Evolutionary conservation across 176 grass and related monocot genomes (phyloP).

Genomic region (Chrysopogon serrulatus): DNA sequence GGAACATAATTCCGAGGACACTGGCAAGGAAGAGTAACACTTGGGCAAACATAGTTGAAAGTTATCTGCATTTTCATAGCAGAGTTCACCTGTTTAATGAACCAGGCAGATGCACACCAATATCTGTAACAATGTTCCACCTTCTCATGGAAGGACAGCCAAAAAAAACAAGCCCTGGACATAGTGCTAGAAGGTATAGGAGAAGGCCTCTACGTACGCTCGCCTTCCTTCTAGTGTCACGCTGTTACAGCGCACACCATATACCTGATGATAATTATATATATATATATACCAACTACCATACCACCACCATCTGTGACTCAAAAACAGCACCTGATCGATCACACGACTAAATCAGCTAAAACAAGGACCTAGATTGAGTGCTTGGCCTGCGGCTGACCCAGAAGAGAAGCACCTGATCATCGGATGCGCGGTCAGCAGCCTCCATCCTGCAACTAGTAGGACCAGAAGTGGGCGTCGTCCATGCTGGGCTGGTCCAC

Average conservation of each 20-base stretch:
- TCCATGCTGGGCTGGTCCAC: slow-evolving; percentile 33
- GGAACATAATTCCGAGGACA: neutral
- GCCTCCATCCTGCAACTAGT: slow-evolving; percentile 8
- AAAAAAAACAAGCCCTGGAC: slow-evolving; percentile 19
- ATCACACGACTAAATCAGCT: slow-evolving; percentile 40
- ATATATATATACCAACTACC: slow-evolving; percentile 15
- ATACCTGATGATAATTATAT: slow-evolving; percentile 15
- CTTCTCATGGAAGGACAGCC: slow-evolving; percentile 17
- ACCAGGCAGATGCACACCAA: neutral
- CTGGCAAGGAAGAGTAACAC: neutral
- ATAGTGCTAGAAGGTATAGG: slow-evolving; percentile 26
- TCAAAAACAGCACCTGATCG: slow-evolving; percentile 37
- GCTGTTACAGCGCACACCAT: slow-evolving; percentile 28
- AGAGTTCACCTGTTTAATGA: neutral
- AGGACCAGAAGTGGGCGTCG: slow-evolving; percentile 43
- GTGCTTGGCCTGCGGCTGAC: neutral
- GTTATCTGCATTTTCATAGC: neutral
- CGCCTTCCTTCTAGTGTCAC: slow-evolving; percentile 20
- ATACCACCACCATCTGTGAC: slow-evolving; percentile 17
- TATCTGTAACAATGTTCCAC: slow-evolving; percentile 19
- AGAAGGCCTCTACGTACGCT: slow-evolving; percentile 21
- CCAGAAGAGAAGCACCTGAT: neutral
- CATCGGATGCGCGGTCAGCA: neutral
- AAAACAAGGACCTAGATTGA: neutral
- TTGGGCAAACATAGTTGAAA: neutral